These are phyloP conservation scores for Sporothrix inflata DNA, from an alignment of 2,329 filamentous ascomycete species.

Conservation along the genomic window DNA sequence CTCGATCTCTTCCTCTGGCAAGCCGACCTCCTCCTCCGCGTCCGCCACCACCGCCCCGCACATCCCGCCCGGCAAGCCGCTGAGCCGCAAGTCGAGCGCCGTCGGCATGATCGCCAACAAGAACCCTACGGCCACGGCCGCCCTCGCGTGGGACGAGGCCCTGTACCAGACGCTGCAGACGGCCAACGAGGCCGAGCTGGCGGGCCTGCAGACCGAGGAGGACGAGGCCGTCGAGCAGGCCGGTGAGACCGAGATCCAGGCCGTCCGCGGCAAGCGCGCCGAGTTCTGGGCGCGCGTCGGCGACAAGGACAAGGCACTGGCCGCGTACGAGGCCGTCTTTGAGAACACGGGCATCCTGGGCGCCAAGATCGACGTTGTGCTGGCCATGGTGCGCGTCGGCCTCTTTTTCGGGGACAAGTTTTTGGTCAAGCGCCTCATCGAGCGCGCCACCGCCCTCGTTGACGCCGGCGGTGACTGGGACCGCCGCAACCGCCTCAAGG, in stretches of 20 bases:
- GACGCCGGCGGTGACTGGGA: slow-evolving; percentile 98
- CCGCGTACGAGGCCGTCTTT: slow-evolving; percentile 88
- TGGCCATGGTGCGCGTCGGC: slow-evolving; percentile 93
- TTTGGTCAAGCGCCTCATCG: slow-evolving; percentile 90
- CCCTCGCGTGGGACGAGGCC: slow-evolving; percentile 86
- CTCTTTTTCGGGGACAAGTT: slow-evolving; percentile 95
- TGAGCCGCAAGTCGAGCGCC: slow-evolving; percentile 69
- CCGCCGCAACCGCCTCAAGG: slow-evolving; percentile 95
- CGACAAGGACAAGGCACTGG: slow-evolving; percentile 96
- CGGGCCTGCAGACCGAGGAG: slow-evolving; percentile 79
- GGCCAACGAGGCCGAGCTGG: slow-evolving; percentile 78
- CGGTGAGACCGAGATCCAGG: slow-evolving; percentile 92
- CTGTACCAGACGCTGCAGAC: slow-evolving; percentile 77
- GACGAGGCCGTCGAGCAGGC: slow-evolving; percentile 95
- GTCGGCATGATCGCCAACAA: slow-evolving; percentile 77
- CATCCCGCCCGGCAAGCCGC: slow-evolving; percentile 51
- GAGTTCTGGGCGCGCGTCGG: slow-evolving; percentile 96
- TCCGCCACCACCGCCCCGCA: slow-evolving; percentile 30
- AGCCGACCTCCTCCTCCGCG: slow-evolving; percentile 34
- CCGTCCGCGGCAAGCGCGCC: slow-evolving; percentile 89
- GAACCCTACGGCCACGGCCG: slow-evolving; percentile 64
- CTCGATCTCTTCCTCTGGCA: slow-evolving; percentile 26
- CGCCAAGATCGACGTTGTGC: slow-evolving; percentile 94
- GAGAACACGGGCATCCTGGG: slow-evolving; percentile 97
- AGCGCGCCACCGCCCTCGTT: slow-evolving; percentile 85